Base-by-base conservation (phyloP, 441 rosid species). In the Aleurites moluccanus region DNA sequence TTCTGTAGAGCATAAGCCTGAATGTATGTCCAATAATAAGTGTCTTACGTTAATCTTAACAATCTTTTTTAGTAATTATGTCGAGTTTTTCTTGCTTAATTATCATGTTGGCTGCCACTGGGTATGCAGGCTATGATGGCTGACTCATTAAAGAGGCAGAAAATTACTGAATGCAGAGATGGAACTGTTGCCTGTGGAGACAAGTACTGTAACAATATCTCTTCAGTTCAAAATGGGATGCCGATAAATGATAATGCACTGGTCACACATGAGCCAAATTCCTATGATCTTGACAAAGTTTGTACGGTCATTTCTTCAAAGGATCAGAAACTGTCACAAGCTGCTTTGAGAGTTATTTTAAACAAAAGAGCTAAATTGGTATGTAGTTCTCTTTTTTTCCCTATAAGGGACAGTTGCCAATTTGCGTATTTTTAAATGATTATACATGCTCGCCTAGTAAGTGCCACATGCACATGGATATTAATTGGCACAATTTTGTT, bases 331-430 rank as follows among this genome's bases (percentile, higher is more conserved):
- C 30, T 93, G 40, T 85, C 89, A 3, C 82, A 88, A 75, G 82
- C 89, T 76, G 96, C 97, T 55, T 42, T 86, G 73, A 82, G 77
- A 74, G 77, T 87, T 79, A 81, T 87, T 63, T 82, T 79, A 67
- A 79, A 84, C 53, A 88, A 85, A 78, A 89, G 94, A 80, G 92
- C 91, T 81, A 81, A 81, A 74, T 76, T 90, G 94, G 97, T 94
- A 90, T 35, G 76, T 18, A 38, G 40, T 38, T 38, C 50, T 27
- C 64, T 30, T 75, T 50, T 20, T 11, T 59, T 5, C 13, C 21
- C 62, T 30, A 15, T 35, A 44, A 28, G 28, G 21, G 25, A 13
- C 9, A 25, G 4, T 53, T 30, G 16, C 18, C 65, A 55, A 10
- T 23, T 23, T 33, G 38, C 20, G 4, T 35, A 28, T 4, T 50